Base-by-base conservation (phyloP, 2,329 filamentous ascomycete species). In the Magnaporthiopsis incrustans region DNA sequence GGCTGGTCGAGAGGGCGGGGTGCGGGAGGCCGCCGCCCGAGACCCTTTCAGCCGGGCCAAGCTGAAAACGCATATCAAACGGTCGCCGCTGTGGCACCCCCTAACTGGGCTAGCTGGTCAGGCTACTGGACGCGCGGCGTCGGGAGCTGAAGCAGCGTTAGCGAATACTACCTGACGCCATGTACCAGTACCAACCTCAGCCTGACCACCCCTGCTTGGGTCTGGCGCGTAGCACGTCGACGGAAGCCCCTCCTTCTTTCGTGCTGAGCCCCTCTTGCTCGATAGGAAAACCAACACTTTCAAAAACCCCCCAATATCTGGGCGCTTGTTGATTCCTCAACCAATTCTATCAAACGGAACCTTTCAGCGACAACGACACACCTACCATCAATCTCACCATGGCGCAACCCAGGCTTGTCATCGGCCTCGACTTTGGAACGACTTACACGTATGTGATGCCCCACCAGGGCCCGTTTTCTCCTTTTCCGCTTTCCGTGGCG, bases 381-480 rank as follows among this genome's bases (percentile, higher is more conserved):
- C 8, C 6, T 22, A n/a, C 3, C 22, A 53, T 10, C 44, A 35
- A 35, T 6, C 7, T 22, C 38, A 53, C 22, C 44, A 53, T 53
- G 44, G 44, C 44, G 22, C 44, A 53, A 53, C 44, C 44, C 7
- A n/a, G 44, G 44, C 57, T 67, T 7, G 67, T 67, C 59, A 67
- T 67, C n/a, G 56, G 65, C 2, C 61, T 67, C 12, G 67, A 67
- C 61, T 67, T 67, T 25, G 67, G 67, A 0, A 67, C 67, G 2
- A 67, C 65, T 5, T 67, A 57, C 53, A 67, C 67, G 33, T 58
- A 58, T 2, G 30, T 58, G 44, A 53, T 25, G 22, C n/a, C 7
- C 25, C 2, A 15, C 1, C 26, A 30, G 7, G 7, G 44, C 22
- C 4, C 4, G 11, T 8, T 53, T 18, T 44, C 38, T 7, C 11